phyloP scores from a whole-genome alignment of 495 filamentous ascomycete genomes.

The Penicillium silybi region DNA sequence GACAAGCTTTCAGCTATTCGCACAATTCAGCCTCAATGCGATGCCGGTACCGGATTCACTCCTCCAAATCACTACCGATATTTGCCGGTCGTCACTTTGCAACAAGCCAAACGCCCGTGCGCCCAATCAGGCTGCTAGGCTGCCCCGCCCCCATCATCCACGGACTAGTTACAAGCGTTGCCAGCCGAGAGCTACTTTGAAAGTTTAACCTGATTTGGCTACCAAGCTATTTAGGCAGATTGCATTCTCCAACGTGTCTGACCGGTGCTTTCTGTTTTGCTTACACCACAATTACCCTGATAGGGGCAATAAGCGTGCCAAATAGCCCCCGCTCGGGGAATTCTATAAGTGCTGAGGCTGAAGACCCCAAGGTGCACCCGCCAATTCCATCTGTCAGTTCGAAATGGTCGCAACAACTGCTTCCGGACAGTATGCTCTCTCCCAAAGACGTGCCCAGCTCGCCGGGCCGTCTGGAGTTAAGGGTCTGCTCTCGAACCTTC shows the following conservation, averaged over 20 bases:
- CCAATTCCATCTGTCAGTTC: not conserved
- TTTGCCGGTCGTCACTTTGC: not conserved
- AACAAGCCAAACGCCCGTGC: not conserved
- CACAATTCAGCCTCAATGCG: not conserved
- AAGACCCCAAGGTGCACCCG: not conserved
- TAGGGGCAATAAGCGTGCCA: not conserved
- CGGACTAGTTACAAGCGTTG: not conserved
- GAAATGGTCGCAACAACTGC: not conserved
- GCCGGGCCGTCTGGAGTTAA: constrained; percentile 11
- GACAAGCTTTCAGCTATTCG: not conserved
- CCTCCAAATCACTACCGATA: not conserved
- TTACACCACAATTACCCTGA: not conserved
- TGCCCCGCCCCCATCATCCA: too few relatives aligned
- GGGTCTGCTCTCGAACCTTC: constrained; percentile 7
- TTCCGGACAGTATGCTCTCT: not conserved
- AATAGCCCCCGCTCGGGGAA: not conserved
- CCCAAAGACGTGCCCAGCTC: constrained; percentile 6
- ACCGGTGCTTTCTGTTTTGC: not conserved
- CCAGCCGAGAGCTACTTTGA: not conserved
- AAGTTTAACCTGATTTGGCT: not conserved
- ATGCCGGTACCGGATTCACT: not conserved
- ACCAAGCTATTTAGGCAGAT: not conserved
- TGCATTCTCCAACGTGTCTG: not conserved
- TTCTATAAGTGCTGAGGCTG: not conserved
- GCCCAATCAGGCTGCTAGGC: not conserved